Base-by-base conservation (phyloP, 768 basidiomycete species). In the Suillus subaureus region DNA sequence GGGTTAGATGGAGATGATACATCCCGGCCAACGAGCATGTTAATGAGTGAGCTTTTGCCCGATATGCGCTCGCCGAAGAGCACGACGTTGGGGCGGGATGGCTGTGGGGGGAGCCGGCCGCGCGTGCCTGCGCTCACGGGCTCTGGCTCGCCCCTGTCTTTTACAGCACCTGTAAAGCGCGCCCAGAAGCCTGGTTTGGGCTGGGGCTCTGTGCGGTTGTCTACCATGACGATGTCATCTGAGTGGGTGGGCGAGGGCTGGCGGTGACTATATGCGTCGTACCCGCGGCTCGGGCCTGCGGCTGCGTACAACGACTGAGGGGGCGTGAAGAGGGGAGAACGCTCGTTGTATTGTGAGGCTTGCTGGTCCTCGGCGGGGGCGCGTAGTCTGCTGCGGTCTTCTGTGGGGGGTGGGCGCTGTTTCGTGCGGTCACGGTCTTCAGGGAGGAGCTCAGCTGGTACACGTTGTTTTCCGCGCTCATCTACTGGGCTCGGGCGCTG, bases 11-110 rank as follows among this genome's bases (percentile, higher is more conserved):
- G 72, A 13, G 61, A 57, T 1, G 78, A 78, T 13, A 71, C 58
- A 16, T 68, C 68, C 7, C 45, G 7, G 12, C 74, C 75, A 3
- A 70, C 72, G 23, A 84, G 65, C 71, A 84, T 73, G 65, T 83
- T 84, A 64, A 84, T 71, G n/a, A 83, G 66, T 15, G 80, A 81
- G 65, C 82, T 84, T 66, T 84, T 83, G 21, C 79, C 78, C 61
- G 76, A 65, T 18, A 82, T 81, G 2, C 75, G 74, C 61, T 82
- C 81, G 21, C 83, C 82, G 62, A 83, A 83, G 39, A 83, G 31
- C 21, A 83, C 65, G 37, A 83, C 54, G 47, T 82, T 83, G 5
- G 58, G 58, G 21, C 26, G 58, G 58, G 28, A 40, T 26, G 58
- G 58, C 21, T 60, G 58, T 42, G 58, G 58, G 6, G 40, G 58